Base-by-base conservation (phyloP, 2,329 filamentous ascomycete species). In the Plectosphaerella sp. region DNA sequence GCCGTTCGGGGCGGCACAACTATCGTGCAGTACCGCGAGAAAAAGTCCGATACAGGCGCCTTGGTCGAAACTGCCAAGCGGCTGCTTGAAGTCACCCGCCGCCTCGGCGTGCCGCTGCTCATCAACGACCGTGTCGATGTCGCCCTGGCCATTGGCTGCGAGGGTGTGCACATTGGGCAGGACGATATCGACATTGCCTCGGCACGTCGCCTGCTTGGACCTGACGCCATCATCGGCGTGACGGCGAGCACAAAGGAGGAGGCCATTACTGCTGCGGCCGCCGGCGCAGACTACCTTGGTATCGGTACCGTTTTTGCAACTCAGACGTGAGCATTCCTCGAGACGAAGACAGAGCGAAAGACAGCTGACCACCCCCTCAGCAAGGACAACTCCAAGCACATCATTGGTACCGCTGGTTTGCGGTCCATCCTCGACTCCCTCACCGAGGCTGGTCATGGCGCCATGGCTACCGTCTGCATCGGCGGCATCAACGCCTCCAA, bases 91-190 rank as follows among this genome's bases (percentile, higher is more conserved):
- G 73, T 94, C 56, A 93, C 91, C 18, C 75, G 75, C 57, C 74
- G 75, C 46, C 77, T 88, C 64, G 76, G 77, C 15, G 83, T 96
- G 3, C 93, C 93, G 28, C 79, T 97, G 52, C 75, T 97, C 51
- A 91, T 97, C 74, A 97, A 97, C 66, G 94, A 97, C 67, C 84
- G 92, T 12, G 82, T 97, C 6, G 92, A 96, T 66, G 89, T 97
- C 24, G 92, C 91, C 9, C 78, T 91, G 16, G 91, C 91, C 14
- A 81, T 92, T 43, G 89, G 85, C 12, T 94, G 89, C 52, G 93
- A 97, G 72, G 94, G 94, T 45, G 91, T 96, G 9, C 94, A 97
- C 67, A 82, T 97, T 48, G 94, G 94, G 7, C 93, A 97, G 73
- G 92, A 97, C 78, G 93, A 97, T 68, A 86, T 96, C 76, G 84